A percentile compares a stretch with the other conserved stretches of the same genome.
Conservation (phyloP, 352 stramenopile genomes). For the Pilasporangium apinafurcum region DNA sequence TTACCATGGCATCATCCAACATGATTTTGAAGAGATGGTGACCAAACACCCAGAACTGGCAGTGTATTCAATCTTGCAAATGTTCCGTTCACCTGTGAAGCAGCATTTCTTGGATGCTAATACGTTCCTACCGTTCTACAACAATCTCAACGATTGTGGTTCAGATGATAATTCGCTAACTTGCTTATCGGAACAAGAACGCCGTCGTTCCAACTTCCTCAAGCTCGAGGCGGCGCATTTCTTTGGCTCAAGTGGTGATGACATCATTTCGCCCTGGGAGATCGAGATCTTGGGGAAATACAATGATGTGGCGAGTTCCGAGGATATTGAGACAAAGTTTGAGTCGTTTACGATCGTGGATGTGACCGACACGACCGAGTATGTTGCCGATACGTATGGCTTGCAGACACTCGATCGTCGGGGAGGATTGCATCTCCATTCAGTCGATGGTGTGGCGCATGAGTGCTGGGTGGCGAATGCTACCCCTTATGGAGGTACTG, state of each 20-base stretch:
- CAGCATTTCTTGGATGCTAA: conserved; percentile 18
- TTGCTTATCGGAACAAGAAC: conserved; percentile 7
- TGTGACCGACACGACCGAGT: conserved; percentile 18
- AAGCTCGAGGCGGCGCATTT: conserved; percentile 24
- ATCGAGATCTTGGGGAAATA: conserved; percentile 23
- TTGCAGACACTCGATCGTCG: conserved; percentile 18
- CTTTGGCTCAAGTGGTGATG: conserved; percentile 26
- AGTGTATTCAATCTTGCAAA: conserved; percentile 32
- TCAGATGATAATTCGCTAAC: neutral
- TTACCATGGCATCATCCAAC: conserved; percentile 21
- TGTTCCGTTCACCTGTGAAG: conserved; percentile 20
- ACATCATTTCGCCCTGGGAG: conserved; percentile 30
- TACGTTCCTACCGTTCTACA: conserved; percentile 24
- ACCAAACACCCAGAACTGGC: conserved; percentile 14
- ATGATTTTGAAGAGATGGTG: conserved; percentile 23
- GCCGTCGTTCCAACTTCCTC: conserved; percentile 35
- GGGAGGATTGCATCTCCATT: conserved; percentile 10
- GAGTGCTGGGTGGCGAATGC: conserved; percentile 16
- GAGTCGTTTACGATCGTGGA: conserved; percentile 9
- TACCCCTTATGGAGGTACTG: neutral
- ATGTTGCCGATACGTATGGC: conserved; percentile 22
- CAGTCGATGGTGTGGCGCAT: conserved; percentile 15
- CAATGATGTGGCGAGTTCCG: conserved; percentile 14
- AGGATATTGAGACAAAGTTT: conserved; percentile 1
- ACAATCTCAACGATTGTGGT: conserved; percentile 19